phyloP scores from a whole-genome alignment of 768 basidiomycete species.

The Suillus tomentosus region DNA sequence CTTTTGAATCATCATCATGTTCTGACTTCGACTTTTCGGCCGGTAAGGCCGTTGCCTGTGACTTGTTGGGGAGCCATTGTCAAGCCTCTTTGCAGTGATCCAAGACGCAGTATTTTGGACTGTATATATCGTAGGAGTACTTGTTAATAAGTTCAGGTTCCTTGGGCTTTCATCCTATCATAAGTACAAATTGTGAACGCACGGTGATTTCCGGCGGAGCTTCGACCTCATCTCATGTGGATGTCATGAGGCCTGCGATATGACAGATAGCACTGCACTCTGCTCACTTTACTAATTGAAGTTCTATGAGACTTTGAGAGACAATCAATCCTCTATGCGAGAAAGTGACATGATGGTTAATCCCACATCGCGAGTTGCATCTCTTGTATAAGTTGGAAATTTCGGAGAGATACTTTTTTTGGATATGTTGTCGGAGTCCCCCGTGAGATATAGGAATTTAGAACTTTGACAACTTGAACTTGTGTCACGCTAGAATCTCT shows the following conservation, averaged over 20 bases:
- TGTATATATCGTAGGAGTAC: neutral
- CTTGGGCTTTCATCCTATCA: too few species aligned
- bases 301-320: neutral
- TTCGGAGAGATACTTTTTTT: constrained; percentile 4
- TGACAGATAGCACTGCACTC: neutral
- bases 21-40: neutral
- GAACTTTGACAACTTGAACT: neutral
- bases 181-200: neutral
- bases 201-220: neutral
- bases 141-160: neutral
- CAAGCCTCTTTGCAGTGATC: neutral
- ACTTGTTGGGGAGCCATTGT: neutral
- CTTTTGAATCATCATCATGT: neutral
- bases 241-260: neutral
- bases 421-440: constrained; percentile 8
- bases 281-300: neutral
- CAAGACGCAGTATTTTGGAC: neutral
- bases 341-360: neutral
- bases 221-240: too few species aligned
- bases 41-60: neutral
- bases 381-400: neutral
- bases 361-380: neutral
- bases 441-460: neutral
- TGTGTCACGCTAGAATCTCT: neutral
- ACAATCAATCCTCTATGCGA: neutral